Percentiles rank a stretch among this genome's conserved stretches.
Evolutionary conservation across 2,329 filamentous ascomycete species (phyloP).

Genomic region (Cladosporium sp.): DNA sequence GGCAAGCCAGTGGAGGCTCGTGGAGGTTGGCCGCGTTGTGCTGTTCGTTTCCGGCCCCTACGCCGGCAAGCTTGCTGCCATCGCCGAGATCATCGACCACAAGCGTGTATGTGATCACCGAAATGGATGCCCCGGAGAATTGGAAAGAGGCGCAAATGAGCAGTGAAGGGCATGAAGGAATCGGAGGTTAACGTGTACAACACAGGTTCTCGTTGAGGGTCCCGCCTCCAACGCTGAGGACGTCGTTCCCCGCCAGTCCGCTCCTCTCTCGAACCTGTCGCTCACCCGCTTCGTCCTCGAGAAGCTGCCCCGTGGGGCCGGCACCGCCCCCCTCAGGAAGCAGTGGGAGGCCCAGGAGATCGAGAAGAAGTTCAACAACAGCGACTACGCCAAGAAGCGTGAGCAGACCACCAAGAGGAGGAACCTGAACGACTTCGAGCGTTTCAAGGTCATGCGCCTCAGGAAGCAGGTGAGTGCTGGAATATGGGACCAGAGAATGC

Average conservation of each 20-base stretch:
- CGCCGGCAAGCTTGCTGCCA: slow-evolving; percentile 80
- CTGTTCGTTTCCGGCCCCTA: slow-evolving; percentile 78
- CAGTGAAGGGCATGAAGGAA: slow-evolving; percentile 12
- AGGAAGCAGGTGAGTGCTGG: slow-evolving; percentile 81
- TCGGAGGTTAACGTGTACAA: slow-evolving; percentile 12
- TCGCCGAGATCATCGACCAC: slow-evolving; percentile 99
- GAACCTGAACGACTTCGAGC: slow-evolving; percentile 94
- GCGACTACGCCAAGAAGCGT: slow-evolving; percentile 90
- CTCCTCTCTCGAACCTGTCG: slow-evolving; percentile 74
- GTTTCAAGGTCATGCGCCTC: slow-evolving; percentile 99
- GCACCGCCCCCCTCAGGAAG: slow-evolving; percentile 76
- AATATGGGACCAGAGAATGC: background rate
- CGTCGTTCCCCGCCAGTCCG: slow-evolving; percentile 78
- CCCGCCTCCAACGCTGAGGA: slow-evolving; percentile 74
- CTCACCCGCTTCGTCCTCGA: slow-evolving; percentile 85
- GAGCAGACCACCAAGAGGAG: slow-evolving; percentile 79
- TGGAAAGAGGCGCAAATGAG: background rate
- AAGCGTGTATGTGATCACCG: slow-evolving; percentile 77
- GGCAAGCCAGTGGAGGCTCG: slow-evolving; percentile 72
- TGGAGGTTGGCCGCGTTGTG: slow-evolving; percentile 97
- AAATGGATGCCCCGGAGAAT: slow-evolving; percentile 9
- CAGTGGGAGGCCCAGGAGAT: slow-evolving; percentile 87
- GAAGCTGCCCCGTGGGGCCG: slow-evolving; percentile 77
- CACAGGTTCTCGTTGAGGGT: slow-evolving; percentile 90
- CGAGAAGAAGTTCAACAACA: slow-evolving; percentile 87